Conservation (phyloP, 805 yeast genomes). For the Candida ulmi region DNA sequence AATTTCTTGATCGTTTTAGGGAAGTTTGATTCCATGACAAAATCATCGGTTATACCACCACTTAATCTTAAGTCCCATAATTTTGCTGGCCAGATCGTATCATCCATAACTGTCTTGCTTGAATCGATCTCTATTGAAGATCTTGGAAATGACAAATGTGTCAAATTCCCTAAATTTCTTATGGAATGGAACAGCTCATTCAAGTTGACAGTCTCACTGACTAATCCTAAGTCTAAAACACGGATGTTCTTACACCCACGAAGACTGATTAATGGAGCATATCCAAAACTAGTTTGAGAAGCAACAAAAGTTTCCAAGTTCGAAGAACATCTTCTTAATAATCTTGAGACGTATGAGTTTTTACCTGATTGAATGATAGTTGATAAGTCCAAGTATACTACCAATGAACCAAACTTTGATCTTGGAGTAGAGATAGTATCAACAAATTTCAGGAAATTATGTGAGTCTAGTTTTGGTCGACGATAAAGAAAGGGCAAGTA, state of each 20-base stretch:
- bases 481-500: slow-evolving; percentile 63
- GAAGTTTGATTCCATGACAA: slow-evolving; percentile 61
- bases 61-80: slow-evolving; percentile 68
- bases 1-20: slow-evolving; percentile 67
- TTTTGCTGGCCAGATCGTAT: slow-evolving; percentile 73
- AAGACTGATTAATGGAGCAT: slow-evolving; percentile 80
- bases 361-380: slow-evolving; percentile 85
- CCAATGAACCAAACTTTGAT: slow-evolving; percentile 48
- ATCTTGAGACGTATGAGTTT: slow-evolving; percentile 80
- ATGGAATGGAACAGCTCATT: slow-evolving; percentile 76
- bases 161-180: slow-evolving; percentile 51
- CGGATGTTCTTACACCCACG: slow-evolving; percentile 60
- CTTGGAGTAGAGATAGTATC: slow-evolving; percentile 52
- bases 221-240: slow-evolving; percentile 73
- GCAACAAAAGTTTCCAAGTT: slow-evolving; percentile 70
- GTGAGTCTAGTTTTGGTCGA: slow-evolving; percentile 56
- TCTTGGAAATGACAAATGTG: slow-evolving; percentile 81
- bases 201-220: slow-evolving; percentile 85
- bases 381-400: slow-evolving; percentile 65
- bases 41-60: slow-evolving; percentile 86
- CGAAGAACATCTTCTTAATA: slow-evolving; percentile 70
- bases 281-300: slow-evolving; percentile 93
- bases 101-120: slow-evolving; percentile 31
- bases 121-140: slow-evolving; percentile 67
- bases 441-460: slow-evolving; percentile 69